phyloP scores from a whole-genome alignment of 257 asterid genomes.

The Solanum chmielewskii region DNA sequence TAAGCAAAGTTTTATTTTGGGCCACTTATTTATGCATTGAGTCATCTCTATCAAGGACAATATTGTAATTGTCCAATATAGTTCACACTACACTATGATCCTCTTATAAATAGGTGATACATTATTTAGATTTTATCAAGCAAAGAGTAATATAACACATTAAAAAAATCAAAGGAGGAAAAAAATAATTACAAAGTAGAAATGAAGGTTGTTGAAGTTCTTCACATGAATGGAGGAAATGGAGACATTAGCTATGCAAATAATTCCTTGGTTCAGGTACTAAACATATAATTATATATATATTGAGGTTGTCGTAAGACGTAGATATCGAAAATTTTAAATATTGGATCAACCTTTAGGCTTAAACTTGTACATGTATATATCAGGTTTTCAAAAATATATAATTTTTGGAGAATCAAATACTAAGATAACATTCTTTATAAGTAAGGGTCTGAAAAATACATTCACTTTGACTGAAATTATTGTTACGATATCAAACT shows the following conservation, averaged over 20 bases:
- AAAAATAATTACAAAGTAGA: background rate
- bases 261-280: constrained; percentile 50
- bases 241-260: constrained; percentile 45
- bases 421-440: background rate
- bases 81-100: background rate
- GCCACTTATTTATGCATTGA: background rate
- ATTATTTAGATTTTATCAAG: background rate
- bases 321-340: fast-evolving
- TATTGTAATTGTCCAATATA: background rate
- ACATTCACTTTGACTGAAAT: too few relatives aligned
- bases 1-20: background rate
- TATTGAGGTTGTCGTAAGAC: too few relatives aligned
- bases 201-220: constrained; percentile 36
- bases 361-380: background rate
- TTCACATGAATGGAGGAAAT: constrained; percentile 53
- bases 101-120: background rate
- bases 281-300: background rate
- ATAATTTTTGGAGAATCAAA: background rate
- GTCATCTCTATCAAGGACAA: background rate
- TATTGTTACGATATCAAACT: too few relatives aligned
- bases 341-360: too few relatives aligned
- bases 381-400: background rate
- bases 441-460: too few relatives aligned
- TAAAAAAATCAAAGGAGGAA: background rate
- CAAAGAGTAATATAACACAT: background rate